Base-by-base conservation (phyloP, 2,329 filamentous ascomycete species). In the Colletotrichum coccodes region DNA sequence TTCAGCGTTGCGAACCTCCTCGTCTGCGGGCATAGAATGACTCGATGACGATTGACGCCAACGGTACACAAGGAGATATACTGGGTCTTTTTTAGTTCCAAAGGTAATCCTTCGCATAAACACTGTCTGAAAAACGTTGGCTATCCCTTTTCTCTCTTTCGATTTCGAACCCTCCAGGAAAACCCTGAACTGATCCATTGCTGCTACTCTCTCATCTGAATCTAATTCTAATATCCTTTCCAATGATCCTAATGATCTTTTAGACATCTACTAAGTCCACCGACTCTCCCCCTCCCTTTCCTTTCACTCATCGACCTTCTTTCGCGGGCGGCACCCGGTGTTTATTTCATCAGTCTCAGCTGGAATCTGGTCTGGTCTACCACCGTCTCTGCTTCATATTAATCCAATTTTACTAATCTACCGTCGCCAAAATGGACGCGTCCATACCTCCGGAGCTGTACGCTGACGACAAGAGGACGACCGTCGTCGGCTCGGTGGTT, bases 401-500 rank as follows among this genome's bases (percentile, higher is more conserved):
- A 12, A 38, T 26, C 36, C 12, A 23, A 36, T 32, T 23, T 23
- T 16, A 1, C 6, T 16, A 36, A 16, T 34, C 32, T 16, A 28
- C 44, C 11, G 23, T 38, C 32, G 18, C 30, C 16, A 40, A 38
- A 16, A 60, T 49, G 34, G 11, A n/a, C 9, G 21, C 44, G 18
- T 6, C 42, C 3, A 49, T 57, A 4, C 26, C 63, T 18, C 30
- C 57, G 8, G 40, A 52, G 16, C 34, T 28, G n/a, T 53, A 69
- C 23, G 32, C 16, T 32, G 70, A 68, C 44, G 65, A 72, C 26
- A 58, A 54, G 32, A 64, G 65, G 11, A 61, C 66, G 53, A 67
- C 70, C 9, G 58, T 72, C 32, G 59, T 73, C 23, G 64, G 64
- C 18, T 64, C 69, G 4, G 71, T 71, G 21, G 64, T 68, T 5